Percentiles rank a stretch among this genome's conserved stretches.
These are phyloP conservation scores for Jaapia argillacea DNA, from an alignment of 768 basidiomycete species.

Conservation along the genomic window DNA sequence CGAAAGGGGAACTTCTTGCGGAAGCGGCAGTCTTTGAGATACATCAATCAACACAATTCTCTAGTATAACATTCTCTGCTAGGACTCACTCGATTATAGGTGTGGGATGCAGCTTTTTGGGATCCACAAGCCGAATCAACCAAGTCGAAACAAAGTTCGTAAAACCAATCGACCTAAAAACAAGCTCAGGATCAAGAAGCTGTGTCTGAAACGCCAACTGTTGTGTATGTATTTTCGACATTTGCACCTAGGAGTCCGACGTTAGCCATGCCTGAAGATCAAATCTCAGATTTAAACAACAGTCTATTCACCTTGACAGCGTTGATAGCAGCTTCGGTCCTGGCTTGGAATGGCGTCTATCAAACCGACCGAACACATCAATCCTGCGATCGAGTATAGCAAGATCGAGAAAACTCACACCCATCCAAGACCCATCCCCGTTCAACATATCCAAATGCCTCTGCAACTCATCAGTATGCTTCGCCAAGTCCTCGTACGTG, in stretches of 20 bases:
- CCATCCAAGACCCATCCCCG: constrained; percentile 75
- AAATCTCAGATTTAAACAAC: neutral
- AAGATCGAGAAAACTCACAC: constrained; percentile 22
- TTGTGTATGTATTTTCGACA: constrained; percentile 57
- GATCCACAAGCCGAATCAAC: constrained; percentile 87
- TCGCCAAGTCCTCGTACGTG: constrained; percentile 60
- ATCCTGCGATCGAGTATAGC: neutral
- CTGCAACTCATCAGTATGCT: constrained; percentile 69
- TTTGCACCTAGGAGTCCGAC: constrained; percentile 40
- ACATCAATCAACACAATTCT: neutral
- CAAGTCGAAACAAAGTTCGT: constrained; percentile 89
- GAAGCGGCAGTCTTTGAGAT: constrained; percentile 68
- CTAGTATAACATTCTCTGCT: neutral
- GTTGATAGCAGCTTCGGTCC: constrained; percentile 69
- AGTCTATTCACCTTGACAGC: constrained; percentile 52
- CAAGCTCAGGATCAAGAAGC: constrained; percentile 77
- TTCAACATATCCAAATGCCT: constrained; percentile 68
- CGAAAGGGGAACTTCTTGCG: constrained; percentile 70
- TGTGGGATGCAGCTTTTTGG: constrained; percentile 65
- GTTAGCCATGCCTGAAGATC: no score
- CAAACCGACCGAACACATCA: constrained; percentile 5
- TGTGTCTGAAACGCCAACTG: constrained; percentile 81
- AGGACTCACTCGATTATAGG: constrained; percentile 51
- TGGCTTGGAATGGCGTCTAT: constrained; percentile 64
- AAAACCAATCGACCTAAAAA: constrained; percentile 71